Base-by-base conservation (phyloP, 1,284 basidiomycete genomes). In the Naganishia sp. region DNA sequence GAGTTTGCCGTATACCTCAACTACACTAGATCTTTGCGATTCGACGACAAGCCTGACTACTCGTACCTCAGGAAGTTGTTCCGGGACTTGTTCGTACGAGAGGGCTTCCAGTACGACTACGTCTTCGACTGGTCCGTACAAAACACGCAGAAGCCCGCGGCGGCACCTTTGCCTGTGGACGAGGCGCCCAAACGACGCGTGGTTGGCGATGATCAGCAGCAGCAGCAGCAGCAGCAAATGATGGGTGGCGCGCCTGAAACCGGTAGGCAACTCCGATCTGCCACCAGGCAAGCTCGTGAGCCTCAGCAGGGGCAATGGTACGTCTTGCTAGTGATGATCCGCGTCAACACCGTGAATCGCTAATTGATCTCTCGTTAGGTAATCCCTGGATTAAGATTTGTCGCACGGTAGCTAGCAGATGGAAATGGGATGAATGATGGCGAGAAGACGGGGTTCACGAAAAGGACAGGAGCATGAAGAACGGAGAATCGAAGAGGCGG, bases 11-110 rank as follows among this genome's bases (percentile, higher is more conserved):
- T 96, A 74, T 97, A 96, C 86, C 84, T 97, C 75, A 97, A 96
- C 83, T 97, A 96, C 83, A 94, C 92, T 71, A 90, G 94, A 69
- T 93, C 93, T 56, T 88, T 97, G 68, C 90, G 94, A 74, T 97
- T 97, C 80, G 94, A 97, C 77, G 94, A 97, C 85, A 97, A 94
- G 83, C 93, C 93, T 25, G 94, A 97, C 81, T 97, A 97, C 81
- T 94, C 92, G 6, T 97, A 97, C 84, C 86, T 97, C 11, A 90
- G 94, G 83, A 97, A 97, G 83, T 86, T 97, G 70, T 97, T 97
- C 92, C 88, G 94, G 60, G 94, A 97, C 80, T 86, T 97, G 67
- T 97, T 97, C 72, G 92, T 96, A 66, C 90, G 94, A 63, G 94
- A 97, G 79, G 94, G 94, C 64, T 95, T 91, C 83, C 92, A 95